These are phyloP conservation scores for Ustulina deusta DNA, from an alignment of 2,329 filamentous ascomycete genomes.

Conservation along the genomic window DNA sequence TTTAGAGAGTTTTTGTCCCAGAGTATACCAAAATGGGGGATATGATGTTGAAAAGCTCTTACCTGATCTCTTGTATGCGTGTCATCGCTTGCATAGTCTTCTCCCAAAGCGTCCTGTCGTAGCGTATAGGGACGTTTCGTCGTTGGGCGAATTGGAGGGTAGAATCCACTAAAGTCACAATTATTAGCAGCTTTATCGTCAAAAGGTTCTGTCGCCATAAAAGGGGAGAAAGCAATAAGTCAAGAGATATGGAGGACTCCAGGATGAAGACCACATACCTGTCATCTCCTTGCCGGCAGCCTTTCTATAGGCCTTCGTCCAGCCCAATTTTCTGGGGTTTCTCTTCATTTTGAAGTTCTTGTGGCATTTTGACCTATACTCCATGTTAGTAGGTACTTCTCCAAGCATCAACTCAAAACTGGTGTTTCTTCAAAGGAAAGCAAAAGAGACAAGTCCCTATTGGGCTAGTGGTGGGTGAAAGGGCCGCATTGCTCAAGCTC, in stretches of 20 bases:
- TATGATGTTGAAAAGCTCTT: neutral
- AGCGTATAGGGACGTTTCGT: conserved; percentile 93
- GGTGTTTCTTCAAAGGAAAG: neutral
- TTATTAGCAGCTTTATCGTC: conserved; percentile 24
- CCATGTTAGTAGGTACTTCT: conserved; percentile 5
- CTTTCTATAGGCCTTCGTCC: conserved; percentile 75
- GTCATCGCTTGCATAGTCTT: conserved; percentile 94
- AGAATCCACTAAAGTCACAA: conserved; percentile 74
- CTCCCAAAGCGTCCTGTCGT: conserved; percentile 90
- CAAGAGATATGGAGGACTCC: neutral
- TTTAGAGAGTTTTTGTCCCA: neutral
- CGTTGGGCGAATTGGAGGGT: conserved; percentile 92
- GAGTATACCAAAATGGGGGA: neutral
- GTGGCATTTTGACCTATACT: conserved; percentile 41
- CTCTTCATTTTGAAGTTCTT: conserved; percentile 78
- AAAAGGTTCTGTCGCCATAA: neutral
- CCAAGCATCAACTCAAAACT: neutral
- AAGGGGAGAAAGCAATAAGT: neutral
- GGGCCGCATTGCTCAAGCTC: neutral
- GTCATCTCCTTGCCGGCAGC: conserved; percentile 79
- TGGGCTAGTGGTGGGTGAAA: neutral
- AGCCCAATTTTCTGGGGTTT: conserved; percentile 95
- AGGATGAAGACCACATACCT: conserved; percentile 23
- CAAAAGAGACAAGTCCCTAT: neutral
- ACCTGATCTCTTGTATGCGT: conserved; percentile 57